Conservation (phyloP, 2,329 filamentous ascomycete genomes). For the Clonostachys sp. region DNA sequence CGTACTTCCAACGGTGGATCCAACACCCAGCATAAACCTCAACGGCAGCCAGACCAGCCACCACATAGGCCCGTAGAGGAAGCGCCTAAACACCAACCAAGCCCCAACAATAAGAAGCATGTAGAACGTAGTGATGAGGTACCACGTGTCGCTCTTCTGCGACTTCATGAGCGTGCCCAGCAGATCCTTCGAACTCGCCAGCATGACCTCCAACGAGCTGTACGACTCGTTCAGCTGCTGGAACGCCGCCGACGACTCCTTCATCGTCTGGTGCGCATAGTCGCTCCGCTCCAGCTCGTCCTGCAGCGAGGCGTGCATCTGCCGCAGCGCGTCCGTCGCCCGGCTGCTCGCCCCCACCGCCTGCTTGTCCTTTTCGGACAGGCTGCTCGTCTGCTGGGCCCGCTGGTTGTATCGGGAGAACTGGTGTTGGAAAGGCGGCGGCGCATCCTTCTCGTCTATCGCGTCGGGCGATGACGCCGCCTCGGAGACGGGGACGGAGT, state of each 20-base stretch:
- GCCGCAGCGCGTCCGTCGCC: slow-evolving; percentile 77
- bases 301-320: slow-evolving; percentile 84
- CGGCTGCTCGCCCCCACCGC: slow-evolving; percentile 72
- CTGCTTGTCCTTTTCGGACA: slow-evolving; percentile 65
- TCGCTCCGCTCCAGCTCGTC: slow-evolving; percentile 79
- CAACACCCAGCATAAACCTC: slow-evolving; percentile 58
- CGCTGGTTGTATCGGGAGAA: slow-evolving; percentile 12
- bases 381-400: slow-evolving; percentile 24
- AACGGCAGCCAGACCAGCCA: slow-evolving; percentile 83
- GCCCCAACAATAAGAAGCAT: slow-evolving; percentile 70
- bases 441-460: neutral
- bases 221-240: slow-evolving; percentile 78
- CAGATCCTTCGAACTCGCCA: slow-evolving; percentile 69
- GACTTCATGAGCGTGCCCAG: slow-evolving; percentile 76
- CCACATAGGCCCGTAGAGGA: slow-evolving; percentile 86
- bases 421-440: slow-evolving; percentile 9
- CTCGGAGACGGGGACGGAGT: slow-evolving; percentile 38
- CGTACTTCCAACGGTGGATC: slow-evolving; percentile 49
- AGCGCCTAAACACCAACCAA: slow-evolving; percentile 82
- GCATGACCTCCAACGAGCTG: slow-evolving; percentile 69
- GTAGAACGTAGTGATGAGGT: slow-evolving; percentile 85
- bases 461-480: slow-evolving; percentile 17
- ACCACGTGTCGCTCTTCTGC: slow-evolving; percentile 98
- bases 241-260: slow-evolving; percentile 80
- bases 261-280: slow-evolving; percentile 85